Percentiles rank a stretch among this genome's conserved stretches.
Evolutionary conservation across 805 yeast genomes (phyloP).

Genomic region (Metschnikowia reukaufii): DNA sequence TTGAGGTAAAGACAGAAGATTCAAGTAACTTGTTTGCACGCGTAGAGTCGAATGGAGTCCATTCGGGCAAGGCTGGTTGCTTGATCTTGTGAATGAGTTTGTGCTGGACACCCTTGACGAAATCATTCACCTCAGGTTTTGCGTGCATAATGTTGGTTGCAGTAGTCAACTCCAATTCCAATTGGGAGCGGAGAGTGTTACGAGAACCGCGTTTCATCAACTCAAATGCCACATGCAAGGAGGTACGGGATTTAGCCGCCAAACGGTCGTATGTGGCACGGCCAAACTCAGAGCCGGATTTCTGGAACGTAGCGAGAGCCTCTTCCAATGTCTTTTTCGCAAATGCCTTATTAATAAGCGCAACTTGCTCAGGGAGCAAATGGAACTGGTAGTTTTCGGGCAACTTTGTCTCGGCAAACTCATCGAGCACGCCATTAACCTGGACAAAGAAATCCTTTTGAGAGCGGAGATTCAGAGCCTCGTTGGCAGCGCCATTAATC

Average conservation of each 20-base stretch:
- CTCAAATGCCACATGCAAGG: slow-evolving; percentile 70
- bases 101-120: slow-evolving; percentile 66
- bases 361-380: slow-evolving; percentile 53
- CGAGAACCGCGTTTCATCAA: slow-evolving; percentile 61
- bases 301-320: slow-evolving; percentile 51
- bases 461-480: slow-evolving; percentile 21
- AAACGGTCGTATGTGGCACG: slow-evolving; percentile 53
- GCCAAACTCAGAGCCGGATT: slow-evolving; percentile 68
- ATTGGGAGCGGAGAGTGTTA: slow-evolving; percentile 60
- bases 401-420: slow-evolving; percentile 61
- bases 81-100: slow-evolving; percentile 62
- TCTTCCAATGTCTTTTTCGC: slow-evolving; percentile 51
- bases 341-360: slow-evolving; percentile 70
- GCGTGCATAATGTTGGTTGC: slow-evolving; percentile 72
- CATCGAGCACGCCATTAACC: slow-evolving; percentile 74
- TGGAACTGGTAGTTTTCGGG: slow-evolving; percentile 65
- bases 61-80: slow-evolving; percentile 49
- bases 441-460: slow-evolving; percentile 49
- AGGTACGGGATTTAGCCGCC: slow-evolving; percentile 69
- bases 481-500: slow-evolving; percentile 27
- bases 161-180: slow-evolving; percentile 69
- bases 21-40: slow-evolving; percentile 23
- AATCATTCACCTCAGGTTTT: slow-evolving; percentile 53
- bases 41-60: slow-evolving; percentile 34
- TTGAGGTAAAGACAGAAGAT: slow-evolving; percentile 20